phyloP scores from a whole-genome alignment of 2,329 filamentous ascomycete species.

The Fusarium citri region DNA sequence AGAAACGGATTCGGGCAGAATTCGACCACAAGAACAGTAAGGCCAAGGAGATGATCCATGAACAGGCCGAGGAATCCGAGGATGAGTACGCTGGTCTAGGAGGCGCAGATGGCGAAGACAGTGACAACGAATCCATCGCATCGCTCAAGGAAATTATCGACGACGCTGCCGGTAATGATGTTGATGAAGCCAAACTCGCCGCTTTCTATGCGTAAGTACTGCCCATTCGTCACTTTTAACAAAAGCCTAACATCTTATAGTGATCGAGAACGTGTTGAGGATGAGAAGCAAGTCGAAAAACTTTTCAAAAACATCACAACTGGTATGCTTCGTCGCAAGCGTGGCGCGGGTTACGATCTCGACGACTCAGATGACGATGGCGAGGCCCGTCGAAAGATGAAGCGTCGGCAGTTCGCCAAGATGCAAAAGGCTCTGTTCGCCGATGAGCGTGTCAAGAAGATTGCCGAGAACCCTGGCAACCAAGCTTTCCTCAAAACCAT shows the following conservation, averaged over 20 bases:
- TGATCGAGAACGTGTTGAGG: conserved; percentile 80
- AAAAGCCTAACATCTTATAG: conserved; percentile 56
- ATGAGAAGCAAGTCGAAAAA: conserved; percentile 90
- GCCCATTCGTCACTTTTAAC: not conserved
- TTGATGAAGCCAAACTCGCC: conserved; percentile 83
- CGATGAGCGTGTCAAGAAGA: conserved; percentile 90
- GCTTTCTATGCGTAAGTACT: conserved; percentile 87
- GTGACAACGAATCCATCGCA: conserved; percentile 76
- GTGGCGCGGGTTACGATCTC: conserved; percentile 83
- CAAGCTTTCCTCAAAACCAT: conserved; percentile 91
- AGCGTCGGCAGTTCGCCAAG: conserved; percentile 87
- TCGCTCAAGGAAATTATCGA: conserved; percentile 90
- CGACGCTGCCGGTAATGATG: conserved; percentile 80
- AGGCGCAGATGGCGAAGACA: conserved; percentile 88
- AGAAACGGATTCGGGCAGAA: conserved; percentile 61
- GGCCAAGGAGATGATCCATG: conserved; percentile 87
- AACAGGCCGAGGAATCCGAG: conserved; percentile 96
- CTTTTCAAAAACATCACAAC: conserved; percentile 93
- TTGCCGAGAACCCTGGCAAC: conserved; percentile 89
- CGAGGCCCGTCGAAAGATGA: conserved; percentile 80
- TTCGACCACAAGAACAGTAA: conserved; percentile 90
- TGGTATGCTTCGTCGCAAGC: conserved; percentile 85
- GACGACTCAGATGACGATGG: conserved; percentile 92
- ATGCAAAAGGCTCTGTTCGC: conserved; percentile 90
- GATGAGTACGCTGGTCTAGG: conserved; percentile 97